Conservation (phyloP, 192 early-diverging fungal species). For the Coemansia furcata region DNA sequence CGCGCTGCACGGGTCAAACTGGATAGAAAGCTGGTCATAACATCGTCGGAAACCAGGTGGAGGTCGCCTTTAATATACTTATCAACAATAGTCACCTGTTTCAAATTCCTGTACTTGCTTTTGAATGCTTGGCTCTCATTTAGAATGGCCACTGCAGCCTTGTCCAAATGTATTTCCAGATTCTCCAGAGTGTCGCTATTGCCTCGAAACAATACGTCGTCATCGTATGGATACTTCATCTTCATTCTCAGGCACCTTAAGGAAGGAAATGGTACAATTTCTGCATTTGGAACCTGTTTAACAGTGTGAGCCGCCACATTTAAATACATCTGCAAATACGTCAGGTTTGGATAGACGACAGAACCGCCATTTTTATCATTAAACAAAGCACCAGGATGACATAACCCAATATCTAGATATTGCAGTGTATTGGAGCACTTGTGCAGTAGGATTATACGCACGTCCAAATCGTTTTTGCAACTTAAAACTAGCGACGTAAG, state of each 20-base stretch:
- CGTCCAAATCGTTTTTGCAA: background rate
- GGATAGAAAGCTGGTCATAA: background rate
- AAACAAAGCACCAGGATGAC: background rate
- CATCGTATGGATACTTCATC: background rate
- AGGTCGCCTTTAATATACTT: background rate
- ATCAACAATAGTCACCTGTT: background rate
- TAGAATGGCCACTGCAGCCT: background rate
- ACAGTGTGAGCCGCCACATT: background rate
- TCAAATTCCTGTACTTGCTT: background rate
- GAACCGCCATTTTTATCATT: too few species aligned
- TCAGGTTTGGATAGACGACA: constrained; percentile 1
- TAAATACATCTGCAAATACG: background rate
- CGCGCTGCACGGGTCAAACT: too few species aligned
- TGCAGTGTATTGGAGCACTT: background rate
- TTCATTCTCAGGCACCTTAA: background rate
- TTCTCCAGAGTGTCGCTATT: constrained; percentile 3
- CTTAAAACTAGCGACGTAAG: background rate
- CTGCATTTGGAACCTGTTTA: background rate
- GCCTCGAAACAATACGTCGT: constrained; percentile 10
- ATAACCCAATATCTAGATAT: background rate
- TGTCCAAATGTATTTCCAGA: background rate
- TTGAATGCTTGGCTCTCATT: background rate
- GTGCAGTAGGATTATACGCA: background rate
- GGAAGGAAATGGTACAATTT: background rate
- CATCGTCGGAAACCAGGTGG: background rate